Percentiles rank a stretch among this genome's conserved stretches.
These are phyloP conservation scores for Phylloporus gajari DNA, from an alignment of 1,284 basidiomycete genomes.

Conservation along the genomic window DNA sequence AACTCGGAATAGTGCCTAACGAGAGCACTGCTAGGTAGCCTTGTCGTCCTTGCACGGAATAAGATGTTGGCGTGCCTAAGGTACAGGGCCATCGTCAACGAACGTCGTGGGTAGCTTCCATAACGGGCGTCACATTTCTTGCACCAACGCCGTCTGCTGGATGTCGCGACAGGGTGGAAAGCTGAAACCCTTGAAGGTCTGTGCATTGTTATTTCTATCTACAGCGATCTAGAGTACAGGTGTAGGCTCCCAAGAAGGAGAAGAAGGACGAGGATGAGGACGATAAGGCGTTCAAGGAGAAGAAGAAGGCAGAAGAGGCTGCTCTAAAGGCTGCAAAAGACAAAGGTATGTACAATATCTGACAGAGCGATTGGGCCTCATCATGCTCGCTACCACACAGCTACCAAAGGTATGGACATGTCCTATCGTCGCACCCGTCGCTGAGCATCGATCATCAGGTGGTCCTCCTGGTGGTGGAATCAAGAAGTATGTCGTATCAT, in stretches of 20 bases:
- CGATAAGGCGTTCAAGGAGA: constrained; percentile 75
- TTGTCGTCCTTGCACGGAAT: background rate
- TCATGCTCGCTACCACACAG: constrained; percentile 46
- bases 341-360: constrained; percentile 60
- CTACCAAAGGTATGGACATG: constrained; percentile 65
- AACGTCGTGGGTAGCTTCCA: constrained; percentile 2
- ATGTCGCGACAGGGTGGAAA: constrained; percentile 87
- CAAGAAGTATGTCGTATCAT: constrained; percentile 72
- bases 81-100: background rate
- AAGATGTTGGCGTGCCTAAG: too few species aligned
- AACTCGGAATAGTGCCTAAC: constrained; percentile 1
- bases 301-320: constrained; percentile 75
- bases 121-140: background rate
- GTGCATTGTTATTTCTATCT: background rate
- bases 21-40: background rate
- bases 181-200: constrained; percentile 78
- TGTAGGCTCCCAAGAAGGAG: constrained; percentile 80
- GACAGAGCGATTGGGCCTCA: background rate
- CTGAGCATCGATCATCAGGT: constrained; percentile 50
- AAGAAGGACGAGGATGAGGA: constrained; percentile 78
- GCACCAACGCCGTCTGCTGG: background rate
- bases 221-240: background rate
- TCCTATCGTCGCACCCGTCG: constrained; percentile 4
- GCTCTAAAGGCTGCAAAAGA: constrained; percentile 74
- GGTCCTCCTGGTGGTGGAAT: constrained; percentile 79